These are phyloP conservation scores for Lichina pygmaea DNA, from an alignment of 495 filamentous ascomycete genomes.

Conservation along the genomic window DNA sequence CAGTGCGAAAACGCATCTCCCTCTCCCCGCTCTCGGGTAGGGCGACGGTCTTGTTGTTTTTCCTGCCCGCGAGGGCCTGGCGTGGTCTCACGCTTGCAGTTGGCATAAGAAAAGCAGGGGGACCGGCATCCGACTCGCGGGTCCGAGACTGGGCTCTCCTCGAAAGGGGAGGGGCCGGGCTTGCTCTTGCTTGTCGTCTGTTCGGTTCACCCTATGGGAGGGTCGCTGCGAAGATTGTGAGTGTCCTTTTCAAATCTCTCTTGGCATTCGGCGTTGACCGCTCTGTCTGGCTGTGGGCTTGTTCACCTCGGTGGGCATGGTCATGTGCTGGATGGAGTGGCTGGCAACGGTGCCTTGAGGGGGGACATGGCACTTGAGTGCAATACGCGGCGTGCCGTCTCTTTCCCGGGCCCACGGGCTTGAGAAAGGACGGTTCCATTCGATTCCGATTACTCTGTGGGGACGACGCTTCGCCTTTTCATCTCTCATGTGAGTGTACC, in stretches of 20 bases:
- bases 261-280: neutral
- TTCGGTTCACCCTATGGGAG: conserved; percentile 41
- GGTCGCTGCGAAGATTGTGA: conserved; percentile 88
- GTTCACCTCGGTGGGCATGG: too few relatives aligned
- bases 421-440: conserved; percentile 40
- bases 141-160: neutral
- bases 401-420: neutral
- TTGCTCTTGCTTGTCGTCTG: conserved; percentile 4
- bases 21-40: too few relatives aligned
- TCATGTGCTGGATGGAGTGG: too few relatives aligned
- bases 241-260: conserved; percentile 9
- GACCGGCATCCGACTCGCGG: neutral
- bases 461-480: conserved; percentile 47
- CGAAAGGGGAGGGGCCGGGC: conserved; percentile 3
- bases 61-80: conserved; percentile 81
- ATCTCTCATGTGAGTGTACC: conserved; percentile 34
- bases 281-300: too few relatives aligned
- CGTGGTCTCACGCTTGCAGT: conserved; percentile 76
- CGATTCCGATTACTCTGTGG: conserved; percentile 96
- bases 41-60: conserved; percentile 7
- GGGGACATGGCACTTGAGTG: conserved; percentile 63
- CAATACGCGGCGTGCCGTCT: conserved; percentile 83
- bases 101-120: conserved; percentile 98
- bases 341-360: neutral
- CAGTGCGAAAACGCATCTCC: conserved; percentile 19